Evolutionary conservation across 2,329 filamentous ascomycete genomes (phyloP).

Genomic region (Clonostachys byssicola): DNA sequence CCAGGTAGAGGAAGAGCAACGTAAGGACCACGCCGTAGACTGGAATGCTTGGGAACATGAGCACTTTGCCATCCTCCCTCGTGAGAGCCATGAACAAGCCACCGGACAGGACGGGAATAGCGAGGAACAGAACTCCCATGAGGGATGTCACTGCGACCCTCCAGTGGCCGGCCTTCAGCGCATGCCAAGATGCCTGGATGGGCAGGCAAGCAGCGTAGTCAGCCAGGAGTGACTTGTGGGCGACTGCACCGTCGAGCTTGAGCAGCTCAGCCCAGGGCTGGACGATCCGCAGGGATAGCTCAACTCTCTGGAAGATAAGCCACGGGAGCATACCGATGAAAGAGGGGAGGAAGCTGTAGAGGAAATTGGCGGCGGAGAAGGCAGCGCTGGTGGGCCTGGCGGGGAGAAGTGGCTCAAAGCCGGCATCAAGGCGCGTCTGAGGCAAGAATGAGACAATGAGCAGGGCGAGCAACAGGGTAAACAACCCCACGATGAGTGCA

Average conservation of each 20-base stretch:
- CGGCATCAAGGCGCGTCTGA: conserved; percentile 57
- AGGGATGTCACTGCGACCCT: conserved; percentile 59
- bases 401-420: conserved; percentile 67
- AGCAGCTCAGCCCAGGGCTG: conserved; percentile 65
- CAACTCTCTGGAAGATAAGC: conserved; percentile 62
- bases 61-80: conserved; percentile 40
- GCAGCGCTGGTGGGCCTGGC: conserved; percentile 56
- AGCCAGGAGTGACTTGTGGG: conserved; percentile 60
- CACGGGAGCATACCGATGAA: conserved; percentile 64
- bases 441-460: conserved; percentile 77
- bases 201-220: conserved; percentile 66
- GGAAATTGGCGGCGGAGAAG: conserved; percentile 84
- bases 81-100: conserved; percentile 74
- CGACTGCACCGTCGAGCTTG: conserved; percentile 52
- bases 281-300: conserved; percentile 60
- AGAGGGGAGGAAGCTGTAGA: conserved; percentile 75
- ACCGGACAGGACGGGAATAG: conserved; percentile 64
- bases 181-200: conserved; percentile 52
- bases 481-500: conserved; percentile 34
- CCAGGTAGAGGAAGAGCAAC: conserved; percentile 65
- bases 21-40: conserved; percentile 71
- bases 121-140: conserved; percentile 52
- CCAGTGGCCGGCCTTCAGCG: conserved; percentile 58
- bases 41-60: conserved; percentile 69
- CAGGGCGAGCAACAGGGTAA: conserved; percentile 64